A percentile compares a stretch with the other conserved stretches of the same genome.
These are phyloP conservation scores for Oxalis stricta DNA, from an alignment of 441 rosid genomes.

Conservation along the genomic window DNA sequence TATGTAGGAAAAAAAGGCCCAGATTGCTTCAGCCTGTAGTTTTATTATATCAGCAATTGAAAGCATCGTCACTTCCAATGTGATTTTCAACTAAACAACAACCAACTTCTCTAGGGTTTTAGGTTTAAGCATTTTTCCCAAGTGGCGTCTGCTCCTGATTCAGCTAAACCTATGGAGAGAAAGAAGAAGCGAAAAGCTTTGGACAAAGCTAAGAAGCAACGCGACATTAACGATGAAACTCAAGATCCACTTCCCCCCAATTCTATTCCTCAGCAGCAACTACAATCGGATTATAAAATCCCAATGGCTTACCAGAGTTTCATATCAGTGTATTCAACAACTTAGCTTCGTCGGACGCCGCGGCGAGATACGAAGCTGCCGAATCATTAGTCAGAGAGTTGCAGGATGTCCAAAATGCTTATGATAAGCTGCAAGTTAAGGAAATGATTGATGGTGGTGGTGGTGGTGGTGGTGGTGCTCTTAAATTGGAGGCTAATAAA, in stretches of 20 bases:
- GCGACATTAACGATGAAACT: slow-evolving; percentile 13
- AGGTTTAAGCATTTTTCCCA: too few species aligned
- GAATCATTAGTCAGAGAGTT: slow-evolving; percentile 50
- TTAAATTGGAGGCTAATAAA: slow-evolving; percentile 73
- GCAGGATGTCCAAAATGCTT: slow-evolving; percentile 60
- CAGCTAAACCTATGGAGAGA: slow-evolving; percentile 61
- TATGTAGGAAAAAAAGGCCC: too few species aligned
- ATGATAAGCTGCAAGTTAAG: slow-evolving; percentile 36
- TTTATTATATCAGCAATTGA: too few species aligned
- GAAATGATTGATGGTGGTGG: slow-evolving; percentile 39
- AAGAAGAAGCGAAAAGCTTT: slow-evolving; percentile 55
- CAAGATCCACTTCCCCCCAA: too few species aligned
- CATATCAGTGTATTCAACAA: slow-evolving; percentile 65
- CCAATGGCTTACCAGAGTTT: slow-evolving; percentile 37
- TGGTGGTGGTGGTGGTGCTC: slow-evolving; percentile 36
- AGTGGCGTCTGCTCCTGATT: slow-evolving; percentile 16
- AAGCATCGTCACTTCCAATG: too few species aligned
- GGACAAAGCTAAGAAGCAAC: slow-evolving; percentile 60
- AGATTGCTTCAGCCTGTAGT: too few species aligned
- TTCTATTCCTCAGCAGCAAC: slow-evolving; percentile 17
- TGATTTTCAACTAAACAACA: too few species aligned
- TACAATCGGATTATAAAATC: slow-evolving; percentile 19
- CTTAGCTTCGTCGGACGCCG: slow-evolving; percentile 47
- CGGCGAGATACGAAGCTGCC: slow-evolving; percentile 49
- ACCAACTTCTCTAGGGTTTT: too few species aligned